Evolutionary conservation across 1,284 basidiomycete species (phyloP).

Genomic region (Mrakiaceae sp.): DNA sequence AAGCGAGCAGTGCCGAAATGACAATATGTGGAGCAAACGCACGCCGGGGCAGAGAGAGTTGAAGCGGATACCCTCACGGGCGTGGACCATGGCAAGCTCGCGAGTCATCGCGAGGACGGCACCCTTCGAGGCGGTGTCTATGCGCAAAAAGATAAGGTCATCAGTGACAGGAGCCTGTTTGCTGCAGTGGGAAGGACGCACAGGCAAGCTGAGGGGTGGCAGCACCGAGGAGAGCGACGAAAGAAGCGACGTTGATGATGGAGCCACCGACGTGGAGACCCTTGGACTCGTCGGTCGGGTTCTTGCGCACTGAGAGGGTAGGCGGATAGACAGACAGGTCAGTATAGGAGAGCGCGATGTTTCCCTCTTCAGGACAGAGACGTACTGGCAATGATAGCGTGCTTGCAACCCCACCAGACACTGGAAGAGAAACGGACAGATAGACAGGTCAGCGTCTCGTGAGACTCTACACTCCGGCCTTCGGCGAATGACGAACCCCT

Average conservation of each 20-base stretch:
- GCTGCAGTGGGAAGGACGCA: slow-evolving; percentile 36
- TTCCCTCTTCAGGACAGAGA: too few relatives aligned
- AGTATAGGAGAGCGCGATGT: background rate
- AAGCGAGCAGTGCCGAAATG: slow-evolving; percentile 97
- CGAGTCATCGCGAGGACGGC: slow-evolving; percentile 96
- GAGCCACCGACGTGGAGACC: slow-evolving; percentile 74
- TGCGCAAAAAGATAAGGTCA: slow-evolving; percentile 1
- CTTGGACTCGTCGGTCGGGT: slow-evolving; percentile 66
- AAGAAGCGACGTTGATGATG: slow-evolving; percentile 88
- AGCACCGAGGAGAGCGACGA: slow-evolving; percentile 84
- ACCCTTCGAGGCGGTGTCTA: slow-evolving; percentile 70
- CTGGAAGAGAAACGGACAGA: background rate
- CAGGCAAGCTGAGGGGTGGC: slow-evolving; percentile 93
- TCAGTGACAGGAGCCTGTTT: slow-evolving; percentile 3
- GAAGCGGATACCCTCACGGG: slow-evolving; percentile 84
- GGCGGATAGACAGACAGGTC: background rate
- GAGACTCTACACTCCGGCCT: background rate
- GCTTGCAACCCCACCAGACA: slow-evolving; percentile 98
- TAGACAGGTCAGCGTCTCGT: background rate
- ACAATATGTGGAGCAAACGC: slow-evolving; percentile 89
- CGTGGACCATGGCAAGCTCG: slow-evolving; percentile 94
- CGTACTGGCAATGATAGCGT: slow-evolving; percentile 55
- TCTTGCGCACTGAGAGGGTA: slow-evolving; percentile 36
- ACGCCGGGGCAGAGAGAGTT: slow-evolving; percentile 76
- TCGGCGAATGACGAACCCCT: slow-evolving; percentile 46